Percentiles rank a stretch among this genome's conserved stretches.
These are phyloP conservation scores for Auricularia auricula-judae DNA, from an alignment of 768 basidiomycete genomes.

Conservation along the genomic window DNA sequence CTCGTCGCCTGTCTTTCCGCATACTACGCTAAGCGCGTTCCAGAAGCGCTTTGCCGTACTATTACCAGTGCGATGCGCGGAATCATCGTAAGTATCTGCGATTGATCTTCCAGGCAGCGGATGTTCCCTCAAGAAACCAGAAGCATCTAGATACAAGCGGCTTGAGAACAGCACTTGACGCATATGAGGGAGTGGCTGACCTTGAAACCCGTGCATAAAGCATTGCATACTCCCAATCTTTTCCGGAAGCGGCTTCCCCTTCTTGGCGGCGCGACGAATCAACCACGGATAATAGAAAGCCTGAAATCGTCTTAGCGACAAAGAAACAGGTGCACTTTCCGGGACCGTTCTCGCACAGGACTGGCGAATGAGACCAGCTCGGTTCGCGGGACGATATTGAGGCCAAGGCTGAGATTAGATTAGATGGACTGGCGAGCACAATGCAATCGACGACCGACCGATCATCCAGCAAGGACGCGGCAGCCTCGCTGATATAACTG, in stretches of 20 bases:
- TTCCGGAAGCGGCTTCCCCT: constrained; percentile 72
- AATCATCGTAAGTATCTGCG: constrained; percentile 77
- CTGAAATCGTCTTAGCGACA: constrained; percentile 20
- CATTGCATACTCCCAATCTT: constrained; percentile 89
- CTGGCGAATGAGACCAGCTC: constrained; percentile 75
- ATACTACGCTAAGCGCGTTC: constrained; percentile 64
- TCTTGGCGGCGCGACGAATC: constrained; percentile 70
- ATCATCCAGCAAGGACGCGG: constrained; percentile 72
- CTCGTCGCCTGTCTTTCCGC: constrained; percentile 70
- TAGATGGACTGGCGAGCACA: not conserved
- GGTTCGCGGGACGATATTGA: constrained; percentile 79
- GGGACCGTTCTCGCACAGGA: constrained; percentile 25
- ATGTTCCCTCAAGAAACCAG: constrained; percentile 74
- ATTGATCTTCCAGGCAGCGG: constrained; percentile 84
- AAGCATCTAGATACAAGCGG: constrained; percentile 47
- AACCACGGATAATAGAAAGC: constrained; percentile 93
- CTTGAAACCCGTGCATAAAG: constrained; percentile 76
- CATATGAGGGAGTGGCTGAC: constrained; percentile 21
- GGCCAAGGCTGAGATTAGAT: constrained; percentile 26
- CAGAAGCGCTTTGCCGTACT: constrained; percentile 54
- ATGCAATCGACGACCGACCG: constrained; percentile 18
- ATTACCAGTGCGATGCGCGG: constrained; percentile 61
- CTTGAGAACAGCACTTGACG: not conserved
- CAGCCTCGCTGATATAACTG: constrained; percentile 84
- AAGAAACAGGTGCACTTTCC: not conserved